These are phyloP conservation scores for Chlamydomonas applanata DNA, from an alignment of 139 green algal species.

Conservation along the genomic window DNA sequence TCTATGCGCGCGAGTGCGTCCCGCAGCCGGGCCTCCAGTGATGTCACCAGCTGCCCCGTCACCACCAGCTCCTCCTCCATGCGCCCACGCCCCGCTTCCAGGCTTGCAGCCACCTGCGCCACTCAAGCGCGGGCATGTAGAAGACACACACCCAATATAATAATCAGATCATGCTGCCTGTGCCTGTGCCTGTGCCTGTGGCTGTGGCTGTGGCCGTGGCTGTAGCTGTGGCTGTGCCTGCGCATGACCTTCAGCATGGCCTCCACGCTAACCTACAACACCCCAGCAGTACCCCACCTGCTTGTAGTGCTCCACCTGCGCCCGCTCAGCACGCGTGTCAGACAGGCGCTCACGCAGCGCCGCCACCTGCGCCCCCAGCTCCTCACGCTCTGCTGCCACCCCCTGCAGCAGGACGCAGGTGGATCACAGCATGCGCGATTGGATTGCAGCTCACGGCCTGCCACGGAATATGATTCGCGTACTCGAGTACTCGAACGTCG, in stretches of 20 bases:
- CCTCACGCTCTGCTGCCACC: conserved; percentile 15
- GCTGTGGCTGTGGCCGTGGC: too few species aligned
- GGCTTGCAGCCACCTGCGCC: conserved; percentile 31
- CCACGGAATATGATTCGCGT: too few species aligned
- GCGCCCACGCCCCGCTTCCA: conserved; percentile 35
- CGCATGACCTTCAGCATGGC: not conserved
- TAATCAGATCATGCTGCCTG: not conserved
- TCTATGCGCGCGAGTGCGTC: conserved; percentile 20
- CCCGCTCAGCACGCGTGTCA: conserved; percentile 38
- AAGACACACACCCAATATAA: not conserved
- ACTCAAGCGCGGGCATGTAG: not conserved
- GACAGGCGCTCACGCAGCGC: conserved; percentile 46
- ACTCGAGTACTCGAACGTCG: too few species aligned
- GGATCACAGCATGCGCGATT: too few species aligned
- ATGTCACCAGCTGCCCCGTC: conserved; percentile 40
- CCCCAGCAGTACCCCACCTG: conserved; percentile 30
- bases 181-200: too few species aligned
- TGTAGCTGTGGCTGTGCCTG: too few species aligned
- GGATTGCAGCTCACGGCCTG: too few species aligned
- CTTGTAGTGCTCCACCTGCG: conserved; percentile 50
- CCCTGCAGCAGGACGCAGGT: too few species aligned
- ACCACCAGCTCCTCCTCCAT: conserved; percentile 55
- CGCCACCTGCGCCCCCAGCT: conserved; percentile 11
- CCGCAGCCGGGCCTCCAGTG: conserved; percentile 39
- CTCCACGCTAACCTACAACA: not conserved